These are phyloP conservation scores for Pythium monospermum DNA, from an alignment of 352 stramenopile genomes.

Conservation along the genomic window DNA sequence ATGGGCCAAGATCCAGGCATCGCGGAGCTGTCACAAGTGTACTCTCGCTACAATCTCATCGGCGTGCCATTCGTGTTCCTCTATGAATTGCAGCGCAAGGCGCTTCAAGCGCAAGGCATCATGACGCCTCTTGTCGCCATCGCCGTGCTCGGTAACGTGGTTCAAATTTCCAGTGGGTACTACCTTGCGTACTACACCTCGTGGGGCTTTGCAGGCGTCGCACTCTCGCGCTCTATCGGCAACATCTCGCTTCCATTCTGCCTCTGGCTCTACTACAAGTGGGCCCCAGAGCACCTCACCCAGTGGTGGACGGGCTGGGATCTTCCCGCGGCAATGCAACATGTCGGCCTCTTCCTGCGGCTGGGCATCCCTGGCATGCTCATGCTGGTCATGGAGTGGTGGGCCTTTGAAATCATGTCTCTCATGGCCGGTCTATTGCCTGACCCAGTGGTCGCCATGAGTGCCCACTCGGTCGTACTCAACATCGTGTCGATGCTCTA, in stretches of 20 bases:
- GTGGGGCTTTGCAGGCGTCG: slow-evolving; percentile 74
- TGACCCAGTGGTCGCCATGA: slow-evolving; percentile 55
- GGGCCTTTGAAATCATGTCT: slow-evolving; percentile 68
- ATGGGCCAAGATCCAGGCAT: slow-evolving; percentile 54
- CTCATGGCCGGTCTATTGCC: slow-evolving; percentile 69
- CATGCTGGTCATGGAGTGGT: slow-evolving; percentile 76
- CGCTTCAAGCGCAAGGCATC: slow-evolving; percentile 64
- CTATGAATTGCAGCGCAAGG: slow-evolving; percentile 52
- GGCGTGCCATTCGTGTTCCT: slow-evolving; percentile 25
- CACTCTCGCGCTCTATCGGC: slow-evolving; percentile 55
- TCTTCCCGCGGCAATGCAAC: slow-evolving; percentile 31
- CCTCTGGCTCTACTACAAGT: slow-evolving; percentile 52
- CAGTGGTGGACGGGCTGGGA: slow-evolving; percentile 71
- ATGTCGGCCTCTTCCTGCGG: slow-evolving; percentile 57
- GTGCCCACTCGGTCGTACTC: slow-evolving; percentile 65
- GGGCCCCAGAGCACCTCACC: slow-evolving; percentile 24
- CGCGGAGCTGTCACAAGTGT: slow-evolving; percentile 38
- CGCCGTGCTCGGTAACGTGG: slow-evolving; percentile 39
- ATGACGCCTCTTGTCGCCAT: slow-evolving; percentile 48
- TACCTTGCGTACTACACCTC: slow-evolving; percentile 65
- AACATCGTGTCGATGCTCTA: slow-evolving; percentile 67
- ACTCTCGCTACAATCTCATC: slow-evolving; percentile 28
- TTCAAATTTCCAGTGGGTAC: slow-evolving; percentile 62
- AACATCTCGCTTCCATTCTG: slow-evolving; percentile 49
- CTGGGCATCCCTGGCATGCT: slow-evolving; percentile 60